Percentiles rank a stretch among this genome's conserved stretches.
Conservation (phyloP, 139 green algal genomes). For the Gonium pectorale region DNA sequence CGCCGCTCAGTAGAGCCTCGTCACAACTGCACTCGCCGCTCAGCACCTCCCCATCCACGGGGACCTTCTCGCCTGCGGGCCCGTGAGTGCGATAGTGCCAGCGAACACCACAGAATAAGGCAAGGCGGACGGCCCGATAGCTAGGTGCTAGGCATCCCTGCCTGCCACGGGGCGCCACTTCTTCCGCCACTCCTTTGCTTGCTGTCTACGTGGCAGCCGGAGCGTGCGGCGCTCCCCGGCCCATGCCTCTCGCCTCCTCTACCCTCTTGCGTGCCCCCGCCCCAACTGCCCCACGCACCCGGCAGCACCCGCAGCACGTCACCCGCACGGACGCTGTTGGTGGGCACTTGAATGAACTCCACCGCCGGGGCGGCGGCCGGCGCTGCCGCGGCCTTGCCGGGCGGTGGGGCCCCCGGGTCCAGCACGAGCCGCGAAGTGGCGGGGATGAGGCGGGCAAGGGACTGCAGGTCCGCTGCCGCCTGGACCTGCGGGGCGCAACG, state of each 20-base stretch:
- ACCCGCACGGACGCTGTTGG: conserved; percentile 57
- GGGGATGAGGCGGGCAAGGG: conserved; percentile 84
- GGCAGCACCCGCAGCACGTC: conserved; percentile 89
- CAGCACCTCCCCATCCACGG: conserved; percentile 90
- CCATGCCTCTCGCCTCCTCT: too few relatives aligned
- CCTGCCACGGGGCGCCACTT: too few relatives aligned
- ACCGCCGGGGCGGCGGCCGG: conserved; percentile 18
- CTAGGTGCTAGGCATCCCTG: too few relatives aligned
- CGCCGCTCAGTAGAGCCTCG: conserved; percentile 89
- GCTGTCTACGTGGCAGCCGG: too few relatives aligned
- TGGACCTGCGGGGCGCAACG: conserved; percentile 22
- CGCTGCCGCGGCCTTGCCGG: background rate
- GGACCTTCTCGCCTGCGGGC: conserved; percentile 81
- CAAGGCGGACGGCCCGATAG: too few relatives aligned
- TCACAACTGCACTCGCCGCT: conserved; percentile 78
- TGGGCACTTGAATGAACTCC: conserved; percentile 69
- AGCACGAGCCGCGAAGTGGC: conserved; percentile 73
- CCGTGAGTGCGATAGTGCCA: too few relatives aligned
- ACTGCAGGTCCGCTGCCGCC: conserved; percentile 72
- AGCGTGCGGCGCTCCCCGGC: too few relatives aligned
- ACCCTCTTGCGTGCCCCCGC: too few relatives aligned
- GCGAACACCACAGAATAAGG: too few relatives aligned
- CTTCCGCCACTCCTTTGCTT: too few relatives aligned
- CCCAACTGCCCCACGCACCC: conserved; percentile 49
- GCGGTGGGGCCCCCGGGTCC: conserved; percentile 58